Conservation (phyloP, 2,329 filamentous ascomycete species). For the Periconia digitata region DNA sequence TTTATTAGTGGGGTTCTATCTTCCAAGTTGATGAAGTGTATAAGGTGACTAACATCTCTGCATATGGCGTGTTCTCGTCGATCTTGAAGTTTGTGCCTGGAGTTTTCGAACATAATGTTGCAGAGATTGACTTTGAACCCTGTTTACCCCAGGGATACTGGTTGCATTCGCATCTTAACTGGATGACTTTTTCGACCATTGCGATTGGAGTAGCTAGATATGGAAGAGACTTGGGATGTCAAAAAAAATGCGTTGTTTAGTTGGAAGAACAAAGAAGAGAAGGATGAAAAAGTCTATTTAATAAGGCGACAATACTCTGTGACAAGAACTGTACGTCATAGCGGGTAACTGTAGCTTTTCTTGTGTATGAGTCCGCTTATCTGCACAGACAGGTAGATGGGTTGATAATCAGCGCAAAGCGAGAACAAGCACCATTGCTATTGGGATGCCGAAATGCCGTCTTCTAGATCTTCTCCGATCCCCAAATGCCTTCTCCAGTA, state of each 20-base stretch:
- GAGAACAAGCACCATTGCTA: too few species aligned
- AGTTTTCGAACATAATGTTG: slow-evolving; percentile 65
- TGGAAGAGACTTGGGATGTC: not conserved
- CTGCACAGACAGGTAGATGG: too few species aligned
- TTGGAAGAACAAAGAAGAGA: not conserved
- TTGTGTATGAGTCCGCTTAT: not conserved
- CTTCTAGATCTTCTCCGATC: too few species aligned
- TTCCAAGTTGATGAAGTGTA: not conserved
- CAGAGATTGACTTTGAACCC: slow-evolving; percentile 66
- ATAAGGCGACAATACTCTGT: slow-evolving; percentile 13
- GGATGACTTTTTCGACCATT: slow-evolving; percentile 56
- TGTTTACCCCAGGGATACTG: slow-evolving; percentile 72
- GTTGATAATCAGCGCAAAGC: too few species aligned
- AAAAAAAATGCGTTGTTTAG: not conserved
- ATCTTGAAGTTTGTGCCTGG: slow-evolving; percentile 65
- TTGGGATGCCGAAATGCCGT: too few species aligned
- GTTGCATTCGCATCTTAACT: slow-evolving; percentile 58
- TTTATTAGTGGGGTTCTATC: slow-evolving; percentile 8
- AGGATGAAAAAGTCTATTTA: slow-evolving; percentile 3
- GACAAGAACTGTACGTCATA: slow-evolving; percentile 35
- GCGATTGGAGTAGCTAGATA: slow-evolving; percentile 5
- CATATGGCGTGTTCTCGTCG: slow-evolving; percentile 64
- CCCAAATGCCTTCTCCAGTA: too few species aligned
- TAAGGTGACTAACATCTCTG: slow-evolving; percentile 53
- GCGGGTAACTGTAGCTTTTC: slow-evolving; percentile 17